phyloP scores from a whole-genome alignment of 768 basidiomycete species.

The Russula griseocarnosa region DNA sequence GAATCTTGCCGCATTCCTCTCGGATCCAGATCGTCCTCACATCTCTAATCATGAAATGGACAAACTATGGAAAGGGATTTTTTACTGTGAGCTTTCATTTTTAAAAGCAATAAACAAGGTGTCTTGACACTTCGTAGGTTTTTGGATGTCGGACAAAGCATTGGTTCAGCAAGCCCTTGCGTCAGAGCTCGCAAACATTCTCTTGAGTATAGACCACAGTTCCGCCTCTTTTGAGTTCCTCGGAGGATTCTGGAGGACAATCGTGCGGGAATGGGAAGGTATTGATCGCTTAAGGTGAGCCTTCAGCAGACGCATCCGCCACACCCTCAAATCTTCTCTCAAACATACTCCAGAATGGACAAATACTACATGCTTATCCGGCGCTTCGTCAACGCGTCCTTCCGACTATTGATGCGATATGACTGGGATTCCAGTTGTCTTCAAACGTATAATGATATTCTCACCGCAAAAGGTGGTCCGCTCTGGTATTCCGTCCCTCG shows the following conservation, averaged over 20 bases:
- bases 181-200: slow-evolving; percentile 73
- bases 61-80: slow-evolving; percentile 96
- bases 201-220: slow-evolving; percentile 61
- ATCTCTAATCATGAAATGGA: slow-evolving; percentile 75
- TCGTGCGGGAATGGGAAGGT: slow-evolving; percentile 88
- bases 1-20: slow-evolving; percentile 73
- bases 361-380: slow-evolving; percentile 97
- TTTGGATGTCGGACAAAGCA: slow-evolving; percentile 99
- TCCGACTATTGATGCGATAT: slow-evolving; percentile 67
- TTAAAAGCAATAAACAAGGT: neutral
- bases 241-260: slow-evolving; percentile 86
- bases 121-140: slow-evolving; percentile 53
- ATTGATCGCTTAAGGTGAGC: slow-evolving; percentile 81
- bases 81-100: slow-evolving; percentile 67
- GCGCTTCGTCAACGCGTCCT: slow-evolving; percentile 80
- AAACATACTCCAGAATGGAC: slow-evolving; percentile 66
- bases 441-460: slow-evolving; percentile 62
- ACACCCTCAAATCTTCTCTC: slow-evolving; percentile 30
- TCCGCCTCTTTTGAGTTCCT: slow-evolving; percentile 69
- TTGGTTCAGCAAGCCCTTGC: slow-evolving; percentile 92
- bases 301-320: neutral
- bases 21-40: slow-evolving; percentile 52
- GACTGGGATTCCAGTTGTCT: slow-evolving; percentile 61
- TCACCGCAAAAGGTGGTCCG: slow-evolving; percentile 68
- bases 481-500: slow-evolving; percentile 55